A percentile compares a stretch with the other conserved stretches of the same genome.
Evolutionary conservation across 768 basidiomycete genomes (phyloP).

Genomic region (Agrocybe pediades): DNA sequence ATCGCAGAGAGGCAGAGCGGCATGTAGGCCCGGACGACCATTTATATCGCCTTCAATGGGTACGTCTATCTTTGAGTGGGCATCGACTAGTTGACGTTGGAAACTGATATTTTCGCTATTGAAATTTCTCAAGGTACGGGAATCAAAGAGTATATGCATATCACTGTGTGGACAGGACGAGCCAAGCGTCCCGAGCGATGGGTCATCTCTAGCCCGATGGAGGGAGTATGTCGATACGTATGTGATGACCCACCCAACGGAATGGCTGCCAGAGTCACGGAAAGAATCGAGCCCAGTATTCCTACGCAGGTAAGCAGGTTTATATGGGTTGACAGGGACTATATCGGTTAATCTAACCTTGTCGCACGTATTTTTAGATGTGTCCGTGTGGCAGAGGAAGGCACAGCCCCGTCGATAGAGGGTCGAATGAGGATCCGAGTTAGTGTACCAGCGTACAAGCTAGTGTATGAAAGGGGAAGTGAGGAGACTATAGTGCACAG

Average conservation of each 20-base stretch:
- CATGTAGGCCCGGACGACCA: constrained; percentile 77
- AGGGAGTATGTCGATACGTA: constrained; percentile 74
- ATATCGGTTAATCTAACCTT: constrained; percentile 19
- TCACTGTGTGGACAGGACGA: constrained; percentile 64
- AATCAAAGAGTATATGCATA: constrained; percentile 56
- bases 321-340: constrained; percentile 10
- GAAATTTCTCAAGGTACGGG: constrained; percentile 47
- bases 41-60: constrained; percentile 81
- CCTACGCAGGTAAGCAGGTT: constrained; percentile 55
- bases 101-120: constrained; percentile 16
- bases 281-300: constrained; percentile 43
- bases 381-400: constrained; percentile 40
- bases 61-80: constrained; percentile 34
- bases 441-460: constrained; percentile 60
- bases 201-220: constrained; percentile 59
- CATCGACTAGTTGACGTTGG: constrained; percentile 4
- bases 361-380: constrained; percentile 52
- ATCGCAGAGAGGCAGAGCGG: constrained; percentile 78
- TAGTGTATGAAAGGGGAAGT: constrained; percentile 67
- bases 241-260: constrained; percentile 69
- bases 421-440: constrained; percentile 55
- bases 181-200: constrained; percentile 62
- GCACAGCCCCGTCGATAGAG: constrained; percentile 39
- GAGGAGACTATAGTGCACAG: constrained; percentile 56
- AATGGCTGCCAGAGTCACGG: constrained; percentile 58